phyloP scores from a whole-genome alignment of 1,139 yeast genomes.

The Diutina pseudorugosa region DNA sequence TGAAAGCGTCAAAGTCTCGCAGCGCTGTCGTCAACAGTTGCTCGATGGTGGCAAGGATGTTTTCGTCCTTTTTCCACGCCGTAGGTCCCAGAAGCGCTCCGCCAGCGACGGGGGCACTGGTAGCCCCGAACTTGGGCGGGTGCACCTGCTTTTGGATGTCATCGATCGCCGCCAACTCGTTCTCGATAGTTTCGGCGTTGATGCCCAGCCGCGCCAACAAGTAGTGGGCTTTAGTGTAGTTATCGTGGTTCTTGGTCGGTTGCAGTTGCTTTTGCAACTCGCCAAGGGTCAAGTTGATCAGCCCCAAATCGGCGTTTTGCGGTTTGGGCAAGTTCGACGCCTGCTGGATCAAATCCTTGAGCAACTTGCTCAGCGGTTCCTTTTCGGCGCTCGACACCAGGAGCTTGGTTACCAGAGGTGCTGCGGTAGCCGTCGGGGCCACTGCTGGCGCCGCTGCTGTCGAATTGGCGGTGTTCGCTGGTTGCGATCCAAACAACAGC shows the following conservation, averaged over 20 bases:
- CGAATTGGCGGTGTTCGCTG: background rate
- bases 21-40: constrained; percentile 67
- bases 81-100: constrained; percentile 40
- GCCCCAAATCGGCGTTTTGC: constrained; percentile 48
- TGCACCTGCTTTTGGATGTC: constrained; percentile 10
- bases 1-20: constrained; percentile 68
- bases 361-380: constrained; percentile 12
- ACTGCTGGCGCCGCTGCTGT: background rate
- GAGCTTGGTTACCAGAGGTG: background rate
- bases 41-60: constrained; percentile 72
- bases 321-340: constrained; percentile 60
- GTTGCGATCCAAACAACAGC: background rate
- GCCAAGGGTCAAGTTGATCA: constrained; percentile 61
- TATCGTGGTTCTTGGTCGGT: constrained; percentile 28
- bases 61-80: constrained; percentile 67
- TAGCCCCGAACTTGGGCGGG: background rate
- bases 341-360: constrained; percentile 59
- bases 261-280: constrained; percentile 68
- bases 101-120: background rate
- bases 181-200: constrained; percentile 76
- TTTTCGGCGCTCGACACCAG: background rate
- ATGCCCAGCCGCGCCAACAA: constrained; percentile 83
- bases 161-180: constrained; percentile 37
- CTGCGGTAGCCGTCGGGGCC: background rate
- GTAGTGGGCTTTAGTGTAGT: constrained; percentile 79